A percentile compares a stretch with the other conserved stretches of the same genome.
These are phyloP conservation scores for Colletotrichum neosansevieriae DNA, from an alignment of 2,329 filamentous ascomycete species.

Conservation along the genomic window DNA sequence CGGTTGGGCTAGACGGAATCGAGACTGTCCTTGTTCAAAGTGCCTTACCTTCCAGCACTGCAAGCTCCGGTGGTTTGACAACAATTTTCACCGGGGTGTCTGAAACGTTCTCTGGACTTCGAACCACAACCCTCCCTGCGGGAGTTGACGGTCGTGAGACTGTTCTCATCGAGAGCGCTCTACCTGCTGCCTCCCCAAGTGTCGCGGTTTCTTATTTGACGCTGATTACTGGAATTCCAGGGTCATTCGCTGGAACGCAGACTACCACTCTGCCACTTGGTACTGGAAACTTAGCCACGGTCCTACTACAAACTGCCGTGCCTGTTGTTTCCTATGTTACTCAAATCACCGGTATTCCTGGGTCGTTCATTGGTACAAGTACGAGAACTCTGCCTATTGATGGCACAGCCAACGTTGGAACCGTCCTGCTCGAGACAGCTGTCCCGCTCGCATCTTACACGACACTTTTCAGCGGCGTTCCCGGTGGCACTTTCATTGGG, in stretches of 20 bases:
- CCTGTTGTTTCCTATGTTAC: no score
- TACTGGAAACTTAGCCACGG: no score
- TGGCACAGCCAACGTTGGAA: no score
- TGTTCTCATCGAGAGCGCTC: conserved; percentile 11
- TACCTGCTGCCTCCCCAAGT: conserved; percentile 1
- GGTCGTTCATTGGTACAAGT: no score
- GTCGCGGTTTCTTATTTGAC: not conserved
- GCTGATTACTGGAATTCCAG: no score
- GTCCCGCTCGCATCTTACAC: not conserved
- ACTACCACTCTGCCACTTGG: no score
- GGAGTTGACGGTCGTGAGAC: conserved; percentile 15
- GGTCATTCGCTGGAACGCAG: no score
- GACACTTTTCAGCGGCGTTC: conserved; percentile 9
- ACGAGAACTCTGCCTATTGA: no score
- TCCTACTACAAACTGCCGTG: no score
- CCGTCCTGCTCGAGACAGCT: no score
- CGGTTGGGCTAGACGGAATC: conserved; percentile 11
- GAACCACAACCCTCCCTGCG: not conserved
- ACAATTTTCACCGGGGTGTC: not conserved
- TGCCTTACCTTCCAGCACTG: conserved; percentile 14
- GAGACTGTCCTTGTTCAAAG: conserved; percentile 25
- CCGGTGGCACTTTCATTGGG: not conserved
- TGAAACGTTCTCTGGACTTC: not conserved
- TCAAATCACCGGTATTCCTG: no score
- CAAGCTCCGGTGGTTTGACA: conserved; percentile 1